Conservation (phyloP, 495 filamentous ascomycete species). For the Venustampulla echinocandica region DNA sequence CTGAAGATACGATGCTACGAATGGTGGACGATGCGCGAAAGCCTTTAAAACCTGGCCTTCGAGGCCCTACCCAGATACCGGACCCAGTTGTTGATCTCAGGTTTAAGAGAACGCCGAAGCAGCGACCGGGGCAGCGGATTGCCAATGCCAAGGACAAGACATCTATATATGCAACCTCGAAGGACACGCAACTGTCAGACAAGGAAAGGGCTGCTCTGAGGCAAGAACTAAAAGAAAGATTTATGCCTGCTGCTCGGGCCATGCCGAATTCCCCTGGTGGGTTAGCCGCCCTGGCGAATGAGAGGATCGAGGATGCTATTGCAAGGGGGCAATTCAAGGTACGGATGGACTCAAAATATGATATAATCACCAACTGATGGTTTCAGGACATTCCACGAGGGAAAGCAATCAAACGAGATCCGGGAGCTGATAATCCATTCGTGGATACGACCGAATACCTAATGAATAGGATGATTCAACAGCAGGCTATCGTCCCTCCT, state of each 20-base stretch:
- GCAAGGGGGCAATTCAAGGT: conserved; percentile 78
- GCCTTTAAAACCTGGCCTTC: conserved; percentile 45
- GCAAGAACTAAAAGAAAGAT: conserved; percentile 70
- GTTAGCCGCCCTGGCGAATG: conserved; percentile 75
- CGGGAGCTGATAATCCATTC: conserved; percentile 79
- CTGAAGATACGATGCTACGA: conserved; percentile 68
- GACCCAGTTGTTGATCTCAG: conserved; percentile 52
- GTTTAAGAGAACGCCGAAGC: conserved; percentile 34
- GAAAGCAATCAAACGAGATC: conserved; percentile 66
- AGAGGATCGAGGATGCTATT: conserved; percentile 91
- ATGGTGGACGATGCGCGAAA: conserved; percentile 85
- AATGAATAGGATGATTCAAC: conserved; percentile 97
- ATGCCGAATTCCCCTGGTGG: conserved; percentile 75
- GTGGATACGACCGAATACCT: conserved; percentile 96
- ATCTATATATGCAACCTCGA: conserved; percentile 57
- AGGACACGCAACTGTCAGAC: conserved; percentile 50
- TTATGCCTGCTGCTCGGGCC: conserved; percentile 59
- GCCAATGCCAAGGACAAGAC: conserved; percentile 73
- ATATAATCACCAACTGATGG: background rate
- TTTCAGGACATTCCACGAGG: conserved; percentile 64
- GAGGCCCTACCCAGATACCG: conserved; percentile 40
- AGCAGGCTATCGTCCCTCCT: conserved; percentile 74
- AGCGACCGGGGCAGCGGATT: conserved; percentile 48
- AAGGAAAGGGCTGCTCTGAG: conserved; percentile 61
- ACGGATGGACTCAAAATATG: background rate